These are phyloP conservation scores for Botrytis sinoallii DNA, from an alignment of 2,329 filamentous ascomycete species.

Conservation along the genomic window DNA sequence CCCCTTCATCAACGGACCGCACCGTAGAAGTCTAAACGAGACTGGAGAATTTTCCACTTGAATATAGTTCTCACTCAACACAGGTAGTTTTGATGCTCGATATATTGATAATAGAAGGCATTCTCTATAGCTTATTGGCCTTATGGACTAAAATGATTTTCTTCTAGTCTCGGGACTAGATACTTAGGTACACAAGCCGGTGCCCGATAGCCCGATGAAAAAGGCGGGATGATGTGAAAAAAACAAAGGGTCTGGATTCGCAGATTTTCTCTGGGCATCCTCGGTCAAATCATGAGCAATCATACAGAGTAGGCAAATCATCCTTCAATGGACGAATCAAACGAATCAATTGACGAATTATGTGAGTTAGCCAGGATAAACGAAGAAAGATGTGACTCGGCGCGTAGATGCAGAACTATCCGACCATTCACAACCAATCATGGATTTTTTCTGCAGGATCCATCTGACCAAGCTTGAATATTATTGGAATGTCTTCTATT, in stretches of 20 bases:
- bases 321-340: constrained; percentile 4
- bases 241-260: constrained; percentile 11
- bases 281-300: constrained; percentile 9
- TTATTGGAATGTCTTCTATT: constrained; percentile 24
- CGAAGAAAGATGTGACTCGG: constrained; percentile 19
- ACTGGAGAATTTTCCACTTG: background rate
- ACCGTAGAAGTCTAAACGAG: constrained; percentile 1
- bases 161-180: constrained; percentile 4
- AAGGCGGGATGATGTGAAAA: constrained; percentile 3
- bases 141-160: background rate
- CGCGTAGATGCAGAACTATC: constrained; percentile 29
- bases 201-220: constrained; percentile 11
- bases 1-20: constrained; percentile 17
- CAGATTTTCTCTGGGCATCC: constrained; percentile 1
- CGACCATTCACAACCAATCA: constrained; percentile 27
- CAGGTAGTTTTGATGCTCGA: background rate
- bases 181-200: background rate
- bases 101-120: background rate
- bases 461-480: constrained; percentile 11
- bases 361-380: constrained; percentile 18
- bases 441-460: constrained; percentile 14
- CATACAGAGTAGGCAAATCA: background rate
- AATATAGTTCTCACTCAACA: background rate
- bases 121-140: constrained; percentile 6
- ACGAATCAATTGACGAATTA: constrained; percentile 29